Evolutionary conservation across 139 green algal species (phyloP).

Genomic region (Chlorella sp.): DNA sequence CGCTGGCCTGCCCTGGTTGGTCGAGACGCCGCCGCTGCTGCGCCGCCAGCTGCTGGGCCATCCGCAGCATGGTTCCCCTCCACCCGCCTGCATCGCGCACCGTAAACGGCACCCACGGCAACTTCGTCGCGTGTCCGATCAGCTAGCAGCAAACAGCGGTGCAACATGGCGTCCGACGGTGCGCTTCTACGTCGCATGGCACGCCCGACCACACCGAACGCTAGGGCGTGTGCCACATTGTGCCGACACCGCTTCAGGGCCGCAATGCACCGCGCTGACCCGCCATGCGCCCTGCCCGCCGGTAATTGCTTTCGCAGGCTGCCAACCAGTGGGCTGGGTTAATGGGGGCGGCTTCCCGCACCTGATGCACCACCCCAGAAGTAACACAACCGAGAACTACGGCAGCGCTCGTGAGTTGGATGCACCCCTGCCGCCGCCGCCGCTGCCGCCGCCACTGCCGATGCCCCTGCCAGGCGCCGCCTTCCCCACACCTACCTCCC

Average conservation of each 20-base stretch:
- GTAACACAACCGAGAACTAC: constrained; percentile 67
- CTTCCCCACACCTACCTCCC: neutral
- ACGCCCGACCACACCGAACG: neutral
- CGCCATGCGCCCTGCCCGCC: neutral
- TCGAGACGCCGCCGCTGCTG: too few relatives aligned
- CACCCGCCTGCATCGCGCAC: neutral
- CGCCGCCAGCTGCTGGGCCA: neutral
- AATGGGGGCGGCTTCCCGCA: constrained; percentile 73
- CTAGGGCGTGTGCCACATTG: too few relatives aligned
- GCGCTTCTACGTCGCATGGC: neutral
- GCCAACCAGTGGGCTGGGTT: constrained; percentile 64
- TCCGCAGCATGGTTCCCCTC: neutral
- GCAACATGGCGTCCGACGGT: constrained; percentile 16
- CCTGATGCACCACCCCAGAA: constrained; percentile 68
- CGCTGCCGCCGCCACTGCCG: neutral
- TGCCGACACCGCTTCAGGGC: neutral
- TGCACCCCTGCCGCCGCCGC: neutral
- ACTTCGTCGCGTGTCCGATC: neutral
- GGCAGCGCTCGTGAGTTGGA: constrained; percentile 26
- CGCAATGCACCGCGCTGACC: neutral
- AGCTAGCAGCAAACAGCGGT: neutral
- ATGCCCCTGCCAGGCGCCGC: neutral
- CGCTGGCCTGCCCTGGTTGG: too few relatives aligned
- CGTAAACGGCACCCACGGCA: too few relatives aligned
- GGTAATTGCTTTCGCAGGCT: constrained; percentile 43